Base-by-base conservation (phyloP, 2,329 filamentous ascomycete species). In the Lecanicillium sp. region DNA sequence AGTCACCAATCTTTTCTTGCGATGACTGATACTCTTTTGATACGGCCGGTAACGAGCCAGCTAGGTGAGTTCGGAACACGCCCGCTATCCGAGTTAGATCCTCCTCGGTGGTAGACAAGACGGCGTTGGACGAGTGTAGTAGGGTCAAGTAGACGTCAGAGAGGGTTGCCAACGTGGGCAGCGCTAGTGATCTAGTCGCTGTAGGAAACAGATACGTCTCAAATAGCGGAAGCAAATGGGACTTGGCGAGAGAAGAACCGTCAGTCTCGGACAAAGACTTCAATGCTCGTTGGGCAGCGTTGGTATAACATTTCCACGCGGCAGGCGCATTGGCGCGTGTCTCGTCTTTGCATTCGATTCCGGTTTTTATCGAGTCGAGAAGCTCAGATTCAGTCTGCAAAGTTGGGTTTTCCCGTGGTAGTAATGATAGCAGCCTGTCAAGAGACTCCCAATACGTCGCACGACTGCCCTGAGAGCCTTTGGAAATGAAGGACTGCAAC, bases 391-490 rank as follows among this genome's bases (percentile, higher is more conserved):
- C 72, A 17, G 74, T 72, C 3, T 79, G 68, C 4, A 55, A 38
- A 1, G 56, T 51, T 5, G 65, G 51, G 2, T 62, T 50, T 12
- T 72, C 61, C 3, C 58, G 48, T 35, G 82, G 67, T 2, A 90
- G 54, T 1, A 79, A 57, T 16, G 73, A 64, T 5, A 95, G 55
- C 0, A 96, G 60, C 20, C 68, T 64, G 29, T 72, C 67, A 22
- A 94, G 56, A 13, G 73, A 75, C 18, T 69, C 60, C 92, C 92
- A 98, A 53, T 81, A 95, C 9, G 70, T 73, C 4, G 70, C 62
- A 0, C 77, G 67, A 3, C 83, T 83, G n/a, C 79, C 76, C 52
- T 95, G 85, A 0, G 90, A 94, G 3, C 92, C 90, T 50, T 80
- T 85, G 45, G 84, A 80, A 6, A 96, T 65, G 48, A 94, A 92